These are phyloP conservation scores for Trichoderma arundinaceum DNA, from an alignment of 2,329 filamentous ascomycete genomes.

Conservation along the genomic window DNA sequence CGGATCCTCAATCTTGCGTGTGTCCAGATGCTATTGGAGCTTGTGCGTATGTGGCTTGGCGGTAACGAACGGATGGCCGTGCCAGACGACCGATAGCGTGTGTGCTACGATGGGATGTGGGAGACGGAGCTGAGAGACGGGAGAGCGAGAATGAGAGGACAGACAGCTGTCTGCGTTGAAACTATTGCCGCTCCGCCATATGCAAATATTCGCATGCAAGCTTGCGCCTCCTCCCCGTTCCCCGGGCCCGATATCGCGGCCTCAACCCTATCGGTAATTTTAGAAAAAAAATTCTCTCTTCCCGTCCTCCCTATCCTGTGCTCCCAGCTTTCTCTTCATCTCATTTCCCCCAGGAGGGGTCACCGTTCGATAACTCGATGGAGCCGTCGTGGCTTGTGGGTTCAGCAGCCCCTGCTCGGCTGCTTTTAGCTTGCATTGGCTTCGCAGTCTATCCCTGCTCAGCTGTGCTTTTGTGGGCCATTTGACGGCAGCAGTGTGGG, in stretches of 20 bases:
- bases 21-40: constrained; percentile 26
- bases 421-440: constrained; percentile 14
- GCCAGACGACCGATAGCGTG: constrained; percentile 15
- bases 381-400: constrained; percentile 17
- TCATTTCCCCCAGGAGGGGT: constrained; percentile 28
- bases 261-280: background rate
- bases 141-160: background rate
- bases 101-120: background rate
- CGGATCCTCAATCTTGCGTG: constrained; percentile 16
- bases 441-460: constrained; percentile 26
- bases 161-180: background rate
- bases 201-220: constrained; percentile 27
- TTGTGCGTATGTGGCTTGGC: constrained; percentile 27
- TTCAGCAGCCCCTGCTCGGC: constrained; percentile 18
- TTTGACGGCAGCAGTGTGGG: constrained; percentile 18
- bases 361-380: constrained; percentile 29
- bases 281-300: background rate
- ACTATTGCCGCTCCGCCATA: constrained; percentile 4
- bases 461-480: constrained; percentile 30
- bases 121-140: background rate
- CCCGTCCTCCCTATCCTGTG: background rate
- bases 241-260: too few species aligned
- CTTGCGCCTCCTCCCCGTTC: background rate
- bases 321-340: constrained; percentile 18
- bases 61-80: constrained; percentile 25